Base-by-base conservation (phyloP, 2,329 filamentous ascomycete genomes). In the Arthrobotrys entomopaga region DNA sequence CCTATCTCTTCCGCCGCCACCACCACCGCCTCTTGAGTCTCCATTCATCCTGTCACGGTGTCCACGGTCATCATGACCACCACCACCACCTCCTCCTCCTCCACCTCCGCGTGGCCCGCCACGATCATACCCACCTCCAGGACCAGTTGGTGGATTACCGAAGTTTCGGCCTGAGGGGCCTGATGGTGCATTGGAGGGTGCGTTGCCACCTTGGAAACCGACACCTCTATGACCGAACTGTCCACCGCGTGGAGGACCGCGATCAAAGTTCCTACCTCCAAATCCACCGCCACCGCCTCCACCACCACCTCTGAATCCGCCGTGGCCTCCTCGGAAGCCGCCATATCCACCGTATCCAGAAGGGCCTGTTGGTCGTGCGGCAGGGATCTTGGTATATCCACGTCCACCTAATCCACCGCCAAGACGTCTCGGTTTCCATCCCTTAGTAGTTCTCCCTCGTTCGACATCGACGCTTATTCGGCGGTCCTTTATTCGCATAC, bases 381-480 rank as follows among this genome's bases (percentile, higher is more conserved):
- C 87, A 77, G 88, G 85, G 15, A 89, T 88, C 82, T 94, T 96
- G 67, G 94, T 98, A 82, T 98, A 98, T 77, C 92, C 91, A 79
- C 95, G 89, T 52, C 94, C 94, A 76, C 95, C 95, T 1, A 97
- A 87, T 53, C 95, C 95, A 77, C 95, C 95, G 69, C 94, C 95
- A 60, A 96, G 90, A 77, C 95, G 90, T 78, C 91, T 90, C 75
- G 95, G 95, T 80, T 91, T 91, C 95, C 95, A 99, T 56, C 91
- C 92, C 80, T 91, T 91, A 46, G 97, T 92, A 34, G 95, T 98
- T 78, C 95, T 90, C 78, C 95, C 95, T 80, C 95, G 90, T 83
- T 99, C 95, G 75, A 98, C 94, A 81, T 99, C 95, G 79, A 98
- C 93, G 80, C 97, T 88, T 80, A 98, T 91, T 79, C 90, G 89